These are phyloP conservation scores for Dipteronia sinensis DNA, from an alignment of 345 rosid species.

Conservation along the genomic window DNA sequence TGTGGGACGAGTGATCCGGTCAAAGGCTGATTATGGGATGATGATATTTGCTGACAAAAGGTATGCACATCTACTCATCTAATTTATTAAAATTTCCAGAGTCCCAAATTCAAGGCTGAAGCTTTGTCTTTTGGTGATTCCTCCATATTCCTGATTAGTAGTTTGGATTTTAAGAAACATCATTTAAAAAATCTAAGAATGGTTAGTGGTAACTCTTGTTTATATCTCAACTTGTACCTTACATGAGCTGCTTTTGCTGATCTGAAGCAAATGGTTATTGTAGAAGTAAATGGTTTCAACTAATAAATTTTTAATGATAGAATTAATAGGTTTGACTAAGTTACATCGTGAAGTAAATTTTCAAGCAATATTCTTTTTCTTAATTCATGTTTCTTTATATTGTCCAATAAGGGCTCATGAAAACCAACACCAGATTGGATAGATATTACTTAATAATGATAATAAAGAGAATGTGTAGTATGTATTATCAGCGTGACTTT, in stretches of 20 bases:
- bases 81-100: background rate
- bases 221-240: background rate
- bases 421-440: background rate
- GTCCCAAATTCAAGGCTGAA: background rate
- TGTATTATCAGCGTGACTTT: background rate
- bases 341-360: background rate
- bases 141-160: background rate
- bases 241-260: background rate
- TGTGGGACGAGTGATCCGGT: conserved; percentile 94
- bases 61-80: conserved; percentile 30
- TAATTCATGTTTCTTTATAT: background rate
- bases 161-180: background rate
- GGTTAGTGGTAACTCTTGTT: no score
- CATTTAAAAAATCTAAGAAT: no score
- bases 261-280: background rate
- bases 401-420: background rate
- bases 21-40: conserved; percentile 99
- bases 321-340: background rate
- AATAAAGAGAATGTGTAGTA: background rate
- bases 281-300: background rate
- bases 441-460: background rate
- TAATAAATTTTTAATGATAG: background rate
- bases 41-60: conserved; percentile 99
- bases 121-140: background rate
- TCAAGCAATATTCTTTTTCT: background rate